Evolutionary conservation across 495 filamentous ascomycete species (phyloP).

Genomic region (Annulohypoxylon maeteangense): DNA sequence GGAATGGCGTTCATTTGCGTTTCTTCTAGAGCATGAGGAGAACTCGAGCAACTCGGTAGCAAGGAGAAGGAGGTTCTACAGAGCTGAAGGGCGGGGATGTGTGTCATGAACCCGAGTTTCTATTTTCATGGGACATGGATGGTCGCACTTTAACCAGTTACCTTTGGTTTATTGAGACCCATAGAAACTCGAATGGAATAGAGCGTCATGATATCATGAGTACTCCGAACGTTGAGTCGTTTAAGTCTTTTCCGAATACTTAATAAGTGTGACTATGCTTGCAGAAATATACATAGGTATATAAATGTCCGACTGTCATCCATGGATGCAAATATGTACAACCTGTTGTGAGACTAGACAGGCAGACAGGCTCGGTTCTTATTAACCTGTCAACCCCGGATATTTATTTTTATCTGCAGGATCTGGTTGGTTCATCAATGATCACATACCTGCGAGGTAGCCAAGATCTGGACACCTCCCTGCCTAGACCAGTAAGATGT

Average conservation of each 20-base stretch:
- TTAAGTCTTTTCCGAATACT: background rate
- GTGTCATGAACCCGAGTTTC: conserved; percentile 21
- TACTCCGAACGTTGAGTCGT: background rate
- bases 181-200: conserved; percentile 38
- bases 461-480: conserved; percentile 19
- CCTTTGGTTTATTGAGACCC: conserved; percentile 36
- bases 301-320: background rate
- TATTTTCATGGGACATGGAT: conserved; percentile 20
- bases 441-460: background rate
- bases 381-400: conserved; percentile 24
- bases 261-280: background rate
- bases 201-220: conserved; percentile 24
- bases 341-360: background rate
- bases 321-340: background rate
- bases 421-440: conserved; percentile 24
- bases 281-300: background rate
- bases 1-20: conserved; percentile 32
- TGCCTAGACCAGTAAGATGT: conserved; percentile 11
- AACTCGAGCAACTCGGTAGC: conserved; percentile 8
- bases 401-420: conserved; percentile 39
- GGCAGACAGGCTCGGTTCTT: background rate
- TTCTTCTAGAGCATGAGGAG: conserved; percentile 16
- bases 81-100: conserved; percentile 4
- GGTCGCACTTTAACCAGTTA: conserved; percentile 11
- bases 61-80: background rate